Base-by-base conservation (phyloP, 352 stramenopile species). In the Pythium rhizo-oryzae region DNA sequence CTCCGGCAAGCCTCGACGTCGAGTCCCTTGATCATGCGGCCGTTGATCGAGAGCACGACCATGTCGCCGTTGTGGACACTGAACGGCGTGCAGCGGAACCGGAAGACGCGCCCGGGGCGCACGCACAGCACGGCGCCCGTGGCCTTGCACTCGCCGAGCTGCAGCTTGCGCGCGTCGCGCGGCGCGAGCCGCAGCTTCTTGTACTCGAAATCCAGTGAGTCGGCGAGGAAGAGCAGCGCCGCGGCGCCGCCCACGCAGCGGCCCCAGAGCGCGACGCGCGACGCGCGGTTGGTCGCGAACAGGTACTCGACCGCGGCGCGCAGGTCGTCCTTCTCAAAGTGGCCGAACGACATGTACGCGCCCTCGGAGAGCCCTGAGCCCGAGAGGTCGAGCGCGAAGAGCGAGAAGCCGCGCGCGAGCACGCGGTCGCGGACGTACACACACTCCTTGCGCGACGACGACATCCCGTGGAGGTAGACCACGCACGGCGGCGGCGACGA, bases 381-480 rank as follows among this genome's bases (percentile, higher is more conserved):
- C 0, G 85, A 92, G 13, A 92, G 62, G 59, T 94, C 85, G 44
- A 94, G n/a, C 57, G 84, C 63, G 41, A 94, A 89, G 16, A 94
- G 63, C 51, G 85, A 92, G 43, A 92, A 92, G 11, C 84, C 85
- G 0, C 71, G 66, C 0, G 75, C 62, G 16, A 94, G 76, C 24
- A 94, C 72, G 62, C 66, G 72, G 28, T 74, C 60, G 54, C 79
- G 75, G 30, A 94, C 59, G 58, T 94, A 94, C 19, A 92, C 65
- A 37, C 82, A 89, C 70, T 94, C 85, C 62, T 90, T 87, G 1
- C 85, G 72, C 0, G 85, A 94, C 21, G 82, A 91, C 25, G 85
- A 94, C 76, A 94, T 84, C 23, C 85, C 85, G 59, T 94, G 85
- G 39, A 94, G 70, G 62, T 92, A 94, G 18, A 94, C 53, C 30